Base-by-base conservation (phyloP, 441 rosid species). In the Lepidium campestre region DNA sequence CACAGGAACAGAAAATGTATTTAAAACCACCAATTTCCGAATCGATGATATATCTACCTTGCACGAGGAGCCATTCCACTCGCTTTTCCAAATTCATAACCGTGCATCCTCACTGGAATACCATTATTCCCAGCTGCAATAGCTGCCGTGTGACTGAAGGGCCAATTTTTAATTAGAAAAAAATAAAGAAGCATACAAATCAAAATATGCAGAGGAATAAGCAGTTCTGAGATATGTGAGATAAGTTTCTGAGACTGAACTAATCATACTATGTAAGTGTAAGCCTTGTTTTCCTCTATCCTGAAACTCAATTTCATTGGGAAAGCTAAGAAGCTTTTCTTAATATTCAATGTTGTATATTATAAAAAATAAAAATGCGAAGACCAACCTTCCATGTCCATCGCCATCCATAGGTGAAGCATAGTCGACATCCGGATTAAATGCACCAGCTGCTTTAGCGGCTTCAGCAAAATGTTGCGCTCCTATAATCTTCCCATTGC, bases 41-140 rank as follows among this genome's bases (percentile, higher is more conserved):
- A 12, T 55, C 6, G 45, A 62, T 73, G 36, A 67, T 67, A 50
- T 65, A 79, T 15, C 1, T 41, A 91, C 98, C 99, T 88, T 49
- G 99, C 97, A 75, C 99, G 94, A 56, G 98, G 99, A 76, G 99
- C 99, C 99, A 94, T 94, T 41, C 99, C 99, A 19, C 99, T 94
- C 17, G 99, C 99, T 86, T 82, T 94, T 46, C 99, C 99, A 75
- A 89, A 95, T 66, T 95, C 98, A 81, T 91, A 82, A 60, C 99
- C 99, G 17, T 83, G 83, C 76, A 90, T 67, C 80, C 88, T 88
- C 80, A 95, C 94, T 3, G 97, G 96, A 71, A 91, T 85, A 53
- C 99, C 99, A 82, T 92, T 92, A 73, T 92, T 92, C 71, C 99
- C 99, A 22, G 99, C 99, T 46, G 99, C 99, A 65, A 92, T 95